phyloP scores from a whole-genome alignment of 371 early-diverging fungal species.

The Mortierella sp. region DNA sequence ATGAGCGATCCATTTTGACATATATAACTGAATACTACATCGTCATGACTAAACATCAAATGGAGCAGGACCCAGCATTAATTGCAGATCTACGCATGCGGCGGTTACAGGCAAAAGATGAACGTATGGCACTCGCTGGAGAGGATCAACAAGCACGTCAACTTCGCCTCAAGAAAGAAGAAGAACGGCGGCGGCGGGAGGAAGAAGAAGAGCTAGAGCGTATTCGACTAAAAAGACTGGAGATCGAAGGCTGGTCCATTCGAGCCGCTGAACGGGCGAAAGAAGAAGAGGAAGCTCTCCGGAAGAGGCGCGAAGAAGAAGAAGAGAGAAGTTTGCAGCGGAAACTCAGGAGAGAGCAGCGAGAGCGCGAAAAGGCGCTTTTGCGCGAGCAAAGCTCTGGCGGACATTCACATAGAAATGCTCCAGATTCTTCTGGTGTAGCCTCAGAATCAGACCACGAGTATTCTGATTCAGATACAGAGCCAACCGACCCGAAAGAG shows the following conservation, averaged over 20 bases:
- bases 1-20: constrained; percentile 72
- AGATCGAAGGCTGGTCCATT: constrained; percentile 55
- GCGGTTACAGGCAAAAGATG: constrained; percentile 45
- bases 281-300: constrained; percentile 52
- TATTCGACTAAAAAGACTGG: constrained; percentile 43
- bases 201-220: constrained; percentile 51
- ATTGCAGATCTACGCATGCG: constrained; percentile 27
- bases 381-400: constrained; percentile 5
- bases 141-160: constrained; percentile 34
- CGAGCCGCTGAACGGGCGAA: constrained; percentile 45
- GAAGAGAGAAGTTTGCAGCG: constrained; percentile 35
- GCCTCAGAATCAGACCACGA: constrained; percentile 42
- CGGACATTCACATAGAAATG: not conserved
- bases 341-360: constrained; percentile 44
- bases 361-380: constrained; percentile 22
- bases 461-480: constrained; percentile 24
- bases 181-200: constrained; percentile 27
- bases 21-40: constrained; percentile 68
- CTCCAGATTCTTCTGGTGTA: constrained; percentile 1
- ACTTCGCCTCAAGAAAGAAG: constrained; percentile 36
- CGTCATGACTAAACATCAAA: constrained; percentile 56
- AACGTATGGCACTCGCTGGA: constrained; percentile 48
- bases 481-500: constrained; percentile 21
- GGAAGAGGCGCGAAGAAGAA: constrained; percentile 45
- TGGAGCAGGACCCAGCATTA: constrained; percentile 42